Conservation (phyloP, 2,329 filamentous ascomycete genomes). For the Periconia digitata region DNA sequence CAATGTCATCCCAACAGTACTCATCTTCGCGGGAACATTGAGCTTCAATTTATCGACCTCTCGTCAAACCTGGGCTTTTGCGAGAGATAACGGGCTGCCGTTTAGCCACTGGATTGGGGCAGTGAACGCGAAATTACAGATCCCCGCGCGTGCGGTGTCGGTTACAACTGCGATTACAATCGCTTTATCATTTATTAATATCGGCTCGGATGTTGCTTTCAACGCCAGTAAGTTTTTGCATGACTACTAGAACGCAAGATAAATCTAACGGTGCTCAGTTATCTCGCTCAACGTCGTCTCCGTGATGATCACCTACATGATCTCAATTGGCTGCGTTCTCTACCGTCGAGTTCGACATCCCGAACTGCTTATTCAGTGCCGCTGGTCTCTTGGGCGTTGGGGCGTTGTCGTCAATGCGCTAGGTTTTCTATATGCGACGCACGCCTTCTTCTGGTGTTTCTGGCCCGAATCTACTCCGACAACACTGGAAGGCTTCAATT, state of each 20-base stretch:
- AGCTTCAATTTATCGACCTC: constrained; percentile 35
- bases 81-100: constrained; percentile 37
- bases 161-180: constrained; percentile 32
- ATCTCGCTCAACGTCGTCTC: constrained; percentile 44
- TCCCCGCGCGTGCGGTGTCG: constrained; percentile 36
- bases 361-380: constrained; percentile 39
- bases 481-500: constrained; percentile 33
- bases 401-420: constrained; percentile 42
- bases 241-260: no score
- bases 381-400: constrained; percentile 44
- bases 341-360: constrained; percentile 42
- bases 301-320: constrained; percentile 45
- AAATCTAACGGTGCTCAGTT: constrained; percentile 17
- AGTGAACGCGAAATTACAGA: constrained; percentile 27
- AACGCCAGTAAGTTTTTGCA: constrained; percentile 27
- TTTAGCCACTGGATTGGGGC: constrained; percentile 32
- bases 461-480: constrained; percentile 40
- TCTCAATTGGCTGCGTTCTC: constrained; percentile 45
- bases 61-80: constrained; percentile 41
- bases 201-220: constrained; percentile 39
- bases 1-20: constrained; percentile 31
- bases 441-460: constrained; percentile 47
- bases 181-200: constrained; percentile 36
- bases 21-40: constrained; percentile 35
- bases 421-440: constrained; percentile 38